Percentiles rank a stretch among this genome's conserved stretches.
phyloP scores from a whole-genome alignment of 768 basidiomycete species.

The Suillus subalutaceus region DNA sequence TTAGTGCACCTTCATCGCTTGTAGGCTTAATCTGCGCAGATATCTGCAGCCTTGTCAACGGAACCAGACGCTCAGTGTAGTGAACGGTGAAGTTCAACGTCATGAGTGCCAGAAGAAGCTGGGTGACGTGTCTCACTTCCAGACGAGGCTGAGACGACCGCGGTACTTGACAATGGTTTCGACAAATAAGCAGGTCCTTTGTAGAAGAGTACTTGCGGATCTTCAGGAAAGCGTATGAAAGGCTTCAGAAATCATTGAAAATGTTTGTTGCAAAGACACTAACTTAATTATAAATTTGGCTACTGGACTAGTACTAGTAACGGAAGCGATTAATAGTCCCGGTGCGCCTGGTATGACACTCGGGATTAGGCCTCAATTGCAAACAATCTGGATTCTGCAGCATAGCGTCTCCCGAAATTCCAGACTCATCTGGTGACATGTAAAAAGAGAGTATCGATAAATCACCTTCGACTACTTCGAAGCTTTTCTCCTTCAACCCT shows the following conservation, averaged over 20 bases:
- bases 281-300: not conserved
- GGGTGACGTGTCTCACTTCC: not conserved
- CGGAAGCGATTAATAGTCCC: too few species aligned
- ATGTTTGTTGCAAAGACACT: not conserved
- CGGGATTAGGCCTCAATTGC: too few species aligned
- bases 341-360: too few species aligned
- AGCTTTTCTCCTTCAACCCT: too few species aligned
- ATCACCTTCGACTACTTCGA: too few species aligned
- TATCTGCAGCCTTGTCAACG: slow-evolving; percentile 18
- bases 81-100: slow-evolving; percentile 27
- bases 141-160: too few species aligned
- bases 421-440: too few species aligned
- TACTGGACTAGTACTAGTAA: too few species aligned
- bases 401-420: too few species aligned
- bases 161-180: not conserved
- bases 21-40: slow-evolving; percentile 13
- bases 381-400: too few species aligned
- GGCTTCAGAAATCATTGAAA: not conserved
- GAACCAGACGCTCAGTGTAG: slow-evolving; percentile 29
- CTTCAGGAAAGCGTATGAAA: not conserved
- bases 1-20: slow-evolving; percentile 15
- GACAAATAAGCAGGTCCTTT: not conserved
- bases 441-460: too few species aligned
- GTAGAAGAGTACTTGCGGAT: not conserved
- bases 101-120: slow-evolving; percentile 10